phyloP scores from a whole-genome alignment of 148 eudicot species.

The Rhododendron williamsianum region DNA sequence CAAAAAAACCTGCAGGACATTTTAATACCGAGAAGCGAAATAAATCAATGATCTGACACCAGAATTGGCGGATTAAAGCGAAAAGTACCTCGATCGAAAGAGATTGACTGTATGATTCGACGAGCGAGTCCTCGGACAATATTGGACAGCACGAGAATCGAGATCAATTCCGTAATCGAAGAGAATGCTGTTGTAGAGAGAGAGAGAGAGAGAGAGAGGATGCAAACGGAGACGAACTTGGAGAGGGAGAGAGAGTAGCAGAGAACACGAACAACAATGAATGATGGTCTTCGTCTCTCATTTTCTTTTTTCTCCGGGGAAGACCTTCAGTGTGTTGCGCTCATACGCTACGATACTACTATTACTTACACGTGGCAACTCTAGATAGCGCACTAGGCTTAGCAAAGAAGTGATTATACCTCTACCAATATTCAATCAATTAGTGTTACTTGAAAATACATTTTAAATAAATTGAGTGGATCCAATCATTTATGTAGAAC shows the following conservation, averaged over 20 bases:
- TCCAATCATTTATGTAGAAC: too few relatives aligned
- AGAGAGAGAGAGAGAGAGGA: background rate
- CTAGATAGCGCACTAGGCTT: background rate
- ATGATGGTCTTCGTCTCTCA: conserved; percentile 17
- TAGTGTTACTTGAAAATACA: too few relatives aligned
- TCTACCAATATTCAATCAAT: too few relatives aligned
- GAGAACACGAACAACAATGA: conserved; percentile 11
- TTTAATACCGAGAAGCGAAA: background rate
- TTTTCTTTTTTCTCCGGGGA: conserved; percentile 7
- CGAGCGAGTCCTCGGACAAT: background rate
- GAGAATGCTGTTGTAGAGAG: background rate
- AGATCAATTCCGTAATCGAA: background rate
- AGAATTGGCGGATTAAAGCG: conserved; percentile 3
- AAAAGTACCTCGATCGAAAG: conserved; percentile 20
- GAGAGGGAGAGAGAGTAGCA: conserved; percentile 10
- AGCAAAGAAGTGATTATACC: too few relatives aligned
- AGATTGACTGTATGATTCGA: conserved; percentile 13
- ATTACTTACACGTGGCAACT: background rate
- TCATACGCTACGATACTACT: background rate
- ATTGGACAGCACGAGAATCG: background rate
- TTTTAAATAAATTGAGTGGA: too few relatives aligned
- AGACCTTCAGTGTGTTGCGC: background rate
- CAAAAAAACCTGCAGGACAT: background rate
- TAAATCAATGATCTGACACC: background rate
- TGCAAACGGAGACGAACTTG: background rate